Percentiles rank a stretch among this genome's conserved stretches.
These are phyloP conservation scores for Acacia concinna DNA, from an alignment of 331 rosid species.

Conservation along the genomic window DNA sequence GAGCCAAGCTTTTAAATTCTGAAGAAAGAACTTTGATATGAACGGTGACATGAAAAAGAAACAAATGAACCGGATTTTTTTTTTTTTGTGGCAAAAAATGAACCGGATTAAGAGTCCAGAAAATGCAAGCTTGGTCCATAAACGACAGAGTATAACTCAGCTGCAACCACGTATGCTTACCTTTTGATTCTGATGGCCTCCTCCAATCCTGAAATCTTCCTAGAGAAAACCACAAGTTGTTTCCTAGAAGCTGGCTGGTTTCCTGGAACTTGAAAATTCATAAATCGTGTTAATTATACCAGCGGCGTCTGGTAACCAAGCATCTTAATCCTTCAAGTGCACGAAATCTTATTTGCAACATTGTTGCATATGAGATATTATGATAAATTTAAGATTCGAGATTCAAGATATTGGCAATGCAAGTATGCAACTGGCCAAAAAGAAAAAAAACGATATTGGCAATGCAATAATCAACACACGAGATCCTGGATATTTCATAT, in stretches of 20 bases:
- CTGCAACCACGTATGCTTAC: constrained; percentile 33
- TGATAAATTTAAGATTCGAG: neutral
- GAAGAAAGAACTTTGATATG: constrained; percentile 21
- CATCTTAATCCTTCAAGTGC: neutral
- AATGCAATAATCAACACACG: neutral
- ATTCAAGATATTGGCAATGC: neutral
- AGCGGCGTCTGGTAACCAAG: neutral
- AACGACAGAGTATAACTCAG: neutral
- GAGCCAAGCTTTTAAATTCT: constrained; percentile 14
- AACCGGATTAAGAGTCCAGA: neutral
- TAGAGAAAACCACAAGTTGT: constrained; percentile 49
- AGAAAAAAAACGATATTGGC: too few species aligned
- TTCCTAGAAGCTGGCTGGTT: constrained; percentile 37
- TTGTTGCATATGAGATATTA: neutral
- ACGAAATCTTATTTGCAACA: neutral
- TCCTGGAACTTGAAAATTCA: constrained; percentile 34
- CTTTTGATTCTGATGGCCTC: constrained; percentile 78
- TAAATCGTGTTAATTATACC: neutral
- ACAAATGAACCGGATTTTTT: neutral
- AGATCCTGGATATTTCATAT: neutral
- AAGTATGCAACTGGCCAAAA: too few species aligned
- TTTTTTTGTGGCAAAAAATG: too few species aligned
- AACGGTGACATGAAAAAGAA: neutral
- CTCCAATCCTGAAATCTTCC: constrained; percentile 64
- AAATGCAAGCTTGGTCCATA: constrained; percentile 13